Conservation (phyloP, 2,329 filamentous ascomycete species). For the Lasiodiplodia theobromae region DNA sequence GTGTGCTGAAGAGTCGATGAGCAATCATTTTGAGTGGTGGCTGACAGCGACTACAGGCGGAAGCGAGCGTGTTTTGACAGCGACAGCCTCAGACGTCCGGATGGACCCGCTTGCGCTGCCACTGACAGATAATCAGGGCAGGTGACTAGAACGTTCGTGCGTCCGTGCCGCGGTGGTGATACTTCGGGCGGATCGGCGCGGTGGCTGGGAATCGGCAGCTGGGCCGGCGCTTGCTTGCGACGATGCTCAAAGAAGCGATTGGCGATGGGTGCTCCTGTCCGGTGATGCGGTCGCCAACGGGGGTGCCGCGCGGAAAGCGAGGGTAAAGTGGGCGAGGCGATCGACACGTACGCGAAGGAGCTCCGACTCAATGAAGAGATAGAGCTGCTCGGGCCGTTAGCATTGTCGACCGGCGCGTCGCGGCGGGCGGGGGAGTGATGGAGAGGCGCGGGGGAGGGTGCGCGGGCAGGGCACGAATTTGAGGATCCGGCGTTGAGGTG, state of each 20-base stretch:
- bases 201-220: conserved; percentile 14
- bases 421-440: not conserved
- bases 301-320: conserved; percentile 7
- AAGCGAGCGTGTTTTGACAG: conserved; percentile 17
- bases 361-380: conserved; percentile 29
- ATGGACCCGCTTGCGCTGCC: conserved; percentile 14
- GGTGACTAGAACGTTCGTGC: conserved; percentile 26
- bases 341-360: conserved; percentile 28
- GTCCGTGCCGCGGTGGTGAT: conserved; percentile 26
- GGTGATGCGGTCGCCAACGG: not conserved
- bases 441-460: conserved; percentile 13
- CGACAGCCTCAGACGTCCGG: not conserved
- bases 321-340: conserved; percentile 21
- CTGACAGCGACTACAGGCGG: not conserved
- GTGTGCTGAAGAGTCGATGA: not conserved
- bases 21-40: conserved; percentile 10
- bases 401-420: conserved; percentile 21
- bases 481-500: conserved; percentile 9
- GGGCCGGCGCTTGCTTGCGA: conserved; percentile 4
- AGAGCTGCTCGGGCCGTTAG: conserved; percentile 24
- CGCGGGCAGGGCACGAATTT: not conserved
- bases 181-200: conserved; percentile 21
- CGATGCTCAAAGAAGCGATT: not conserved
- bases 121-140: conserved; percentile 9
- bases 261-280: conserved; percentile 7